These are phyloP conservation scores for Zymoseptoria ardabiliae DNA, from an alignment of 2,329 filamentous ascomycete genomes.

Conservation along the genomic window DNA sequence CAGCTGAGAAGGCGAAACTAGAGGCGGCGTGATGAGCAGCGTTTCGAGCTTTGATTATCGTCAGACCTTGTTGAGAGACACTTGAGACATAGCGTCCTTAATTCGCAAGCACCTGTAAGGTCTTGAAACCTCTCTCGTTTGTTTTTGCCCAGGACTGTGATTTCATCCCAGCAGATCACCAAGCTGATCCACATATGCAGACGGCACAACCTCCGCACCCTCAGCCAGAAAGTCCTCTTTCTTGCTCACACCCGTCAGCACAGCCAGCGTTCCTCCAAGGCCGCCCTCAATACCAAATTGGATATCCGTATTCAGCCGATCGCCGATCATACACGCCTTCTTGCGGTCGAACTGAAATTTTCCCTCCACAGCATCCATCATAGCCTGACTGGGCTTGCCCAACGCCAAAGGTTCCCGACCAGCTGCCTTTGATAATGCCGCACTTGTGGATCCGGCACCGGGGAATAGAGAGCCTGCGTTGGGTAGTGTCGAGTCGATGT, in stretches of 20 bases:
- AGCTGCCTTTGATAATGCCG: conserved; percentile 61
- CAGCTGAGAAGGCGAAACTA: not conserved
- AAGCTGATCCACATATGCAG: conserved; percentile 76
- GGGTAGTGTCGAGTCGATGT: conserved; percentile 84
- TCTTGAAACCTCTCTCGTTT: not conserved
- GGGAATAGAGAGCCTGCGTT: conserved; percentile 78
- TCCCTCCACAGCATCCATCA: conserved; percentile 98
- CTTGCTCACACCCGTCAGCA: conserved; percentile 81
- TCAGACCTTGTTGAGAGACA: not conserved
- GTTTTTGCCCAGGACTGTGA: not conserved
- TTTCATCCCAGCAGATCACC: conserved; percentile 56
- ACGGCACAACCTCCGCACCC: conserved; percentile 62
- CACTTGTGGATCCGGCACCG: conserved; percentile 75
- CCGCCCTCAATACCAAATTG: conserved; percentile 87
- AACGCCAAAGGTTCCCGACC: conserved; percentile 65
- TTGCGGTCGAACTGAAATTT: conserved; percentile 83
- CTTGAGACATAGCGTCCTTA: not conserved
- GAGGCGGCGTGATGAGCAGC: not conserved
- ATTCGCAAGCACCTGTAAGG: not conserved
- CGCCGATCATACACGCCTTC: conserved; percentile 90
- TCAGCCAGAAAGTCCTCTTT: conserved; percentile 74
- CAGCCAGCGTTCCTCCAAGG: conserved; percentile 82
- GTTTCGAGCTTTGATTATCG: not conserved
- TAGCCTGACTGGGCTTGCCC: conserved; percentile 93
- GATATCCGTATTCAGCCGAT: conserved; percentile 91